Conservation (phyloP, 192 early-diverging fungal genomes). For the Geranomyces variabilis region DNA sequence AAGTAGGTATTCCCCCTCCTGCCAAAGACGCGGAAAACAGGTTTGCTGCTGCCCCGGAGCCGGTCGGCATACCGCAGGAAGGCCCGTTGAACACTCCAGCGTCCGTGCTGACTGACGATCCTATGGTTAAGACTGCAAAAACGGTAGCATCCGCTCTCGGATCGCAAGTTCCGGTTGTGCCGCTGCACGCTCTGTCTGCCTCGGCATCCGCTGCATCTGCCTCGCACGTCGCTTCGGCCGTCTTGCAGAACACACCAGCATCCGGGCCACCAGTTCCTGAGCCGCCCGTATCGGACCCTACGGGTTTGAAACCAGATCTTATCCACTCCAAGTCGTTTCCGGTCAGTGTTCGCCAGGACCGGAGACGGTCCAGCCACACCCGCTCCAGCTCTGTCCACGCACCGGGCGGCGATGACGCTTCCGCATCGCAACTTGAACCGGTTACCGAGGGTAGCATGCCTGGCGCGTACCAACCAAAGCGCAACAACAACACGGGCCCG, state of each 20-base stretch:
- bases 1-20: not conserved
- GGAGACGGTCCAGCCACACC: conserved; percentile 13
- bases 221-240: not conserved
- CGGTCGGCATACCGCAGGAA: not conserved
- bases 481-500: conserved; percentile 33
- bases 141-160: conserved; percentile 11
- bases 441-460: conserved; percentile 18
- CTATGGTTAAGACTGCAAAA: conserved; percentile 22
- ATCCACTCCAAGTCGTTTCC: conserved; percentile 20
- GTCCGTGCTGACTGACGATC: conserved; percentile 13
- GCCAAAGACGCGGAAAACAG: not conserved
- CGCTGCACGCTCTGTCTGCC: conserved; percentile 12
- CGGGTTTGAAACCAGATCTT: conserved; percentile 17
- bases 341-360: not conserved
- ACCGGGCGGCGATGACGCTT: not conserved
- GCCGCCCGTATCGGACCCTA: no score
- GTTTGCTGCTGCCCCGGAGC: not conserved
- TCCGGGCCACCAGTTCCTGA: no score
- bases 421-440: not conserved
- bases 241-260: not conserved
- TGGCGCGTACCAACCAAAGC: conserved; percentile 6
- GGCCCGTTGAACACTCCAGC: not conserved
- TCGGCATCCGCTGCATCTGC: not conserved
- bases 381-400: conserved; percentile 24
- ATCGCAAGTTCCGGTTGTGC: conserved; percentile 9